These are phyloP conservation scores for Leccinum fallax DNA, from an alignment of 1,284 basidiomycete genomes.

Conservation along the genomic window DNA sequence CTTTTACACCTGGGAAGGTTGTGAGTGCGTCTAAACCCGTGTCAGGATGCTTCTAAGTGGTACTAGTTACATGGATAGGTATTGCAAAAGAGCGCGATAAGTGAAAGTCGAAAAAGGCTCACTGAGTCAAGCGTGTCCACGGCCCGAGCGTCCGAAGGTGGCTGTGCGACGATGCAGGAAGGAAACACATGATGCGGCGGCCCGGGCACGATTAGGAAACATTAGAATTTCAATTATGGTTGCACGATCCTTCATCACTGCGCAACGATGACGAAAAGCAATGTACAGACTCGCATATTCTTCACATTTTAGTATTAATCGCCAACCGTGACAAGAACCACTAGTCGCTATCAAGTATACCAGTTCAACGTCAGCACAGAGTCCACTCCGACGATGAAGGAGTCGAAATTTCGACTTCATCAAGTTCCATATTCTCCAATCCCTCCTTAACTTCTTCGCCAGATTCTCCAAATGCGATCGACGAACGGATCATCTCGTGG, in stretches of 20 bases:
- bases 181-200: too few relatives aligned
- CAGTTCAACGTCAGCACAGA: background rate
- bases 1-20: background rate
- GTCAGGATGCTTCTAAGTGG: background rate
- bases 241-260: too few relatives aligned
- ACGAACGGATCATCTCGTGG: background rate
- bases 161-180: background rate
- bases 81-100: background rate
- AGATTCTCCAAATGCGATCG: background rate
- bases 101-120: too few relatives aligned
- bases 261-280: too few relatives aligned
- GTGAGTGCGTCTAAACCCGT: background rate
- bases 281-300: too few relatives aligned
- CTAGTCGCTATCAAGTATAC: background rate
- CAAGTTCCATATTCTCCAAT: background rate
- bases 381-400: background rate
- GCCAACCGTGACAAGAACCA: background rate
- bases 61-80: background rate
- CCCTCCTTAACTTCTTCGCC: background rate
- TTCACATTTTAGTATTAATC: too few relatives aligned
- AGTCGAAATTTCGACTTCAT: background rate
- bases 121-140: too few relatives aligned
- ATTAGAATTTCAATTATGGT: too few relatives aligned
- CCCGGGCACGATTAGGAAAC: too few relatives aligned
- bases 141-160: background rate